Base-by-base conservation (phyloP, 208 protist species). In the Crithidia fasciculata region DNA sequence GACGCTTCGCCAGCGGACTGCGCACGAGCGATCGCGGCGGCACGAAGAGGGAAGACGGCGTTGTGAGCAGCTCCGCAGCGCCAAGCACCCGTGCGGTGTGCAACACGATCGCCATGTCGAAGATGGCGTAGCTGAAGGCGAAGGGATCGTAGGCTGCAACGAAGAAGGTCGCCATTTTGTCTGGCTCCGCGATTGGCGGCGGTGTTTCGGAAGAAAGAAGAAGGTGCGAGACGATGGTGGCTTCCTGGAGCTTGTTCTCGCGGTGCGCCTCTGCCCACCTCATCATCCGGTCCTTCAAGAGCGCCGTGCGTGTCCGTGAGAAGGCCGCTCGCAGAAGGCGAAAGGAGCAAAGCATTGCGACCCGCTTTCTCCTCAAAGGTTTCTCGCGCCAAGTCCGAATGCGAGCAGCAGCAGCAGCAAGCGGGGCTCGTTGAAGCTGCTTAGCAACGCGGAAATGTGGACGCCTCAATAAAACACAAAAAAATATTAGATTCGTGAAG, bases 111-210 rank as follows among this genome's bases (percentile, higher is more conserved):
- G 82, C 52, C 8, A 82, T 47, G 43, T 91, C 83, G 40, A 84
- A 87, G 0, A 82, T 37, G 37, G 69, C 60, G 72, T 91, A 91
- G 56, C 81, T 70, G 60, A 89, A 91, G 13, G 81, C 81, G 39
- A 70, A 54, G 2, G 74, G 53, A 19, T 82, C 74, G 57, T 76
- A 84, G 5, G 71, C 49, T 13, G 54, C 64, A 2, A 67, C 4
- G 16, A 88, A 82, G 47, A 73, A 66, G 16, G 61, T 41, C 4
- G 62, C 72, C 36, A 74, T 66, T 62, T 87, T 74, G 44, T 57
- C 82, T 28, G 66, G 44, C 18, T 74, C 68, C 15, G 76, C 72
- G 43, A 82, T 75, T 5, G 67, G 80, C 40, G 65, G 61, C 36
- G 74, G 74, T 18, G 74, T 74, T 2, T 67, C 13, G 12, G 16